These are phyloP conservation scores for Ustilago trichophora DNA, from an alignment of 1,284 basidiomycete genomes.

Conservation along the genomic window DNA sequence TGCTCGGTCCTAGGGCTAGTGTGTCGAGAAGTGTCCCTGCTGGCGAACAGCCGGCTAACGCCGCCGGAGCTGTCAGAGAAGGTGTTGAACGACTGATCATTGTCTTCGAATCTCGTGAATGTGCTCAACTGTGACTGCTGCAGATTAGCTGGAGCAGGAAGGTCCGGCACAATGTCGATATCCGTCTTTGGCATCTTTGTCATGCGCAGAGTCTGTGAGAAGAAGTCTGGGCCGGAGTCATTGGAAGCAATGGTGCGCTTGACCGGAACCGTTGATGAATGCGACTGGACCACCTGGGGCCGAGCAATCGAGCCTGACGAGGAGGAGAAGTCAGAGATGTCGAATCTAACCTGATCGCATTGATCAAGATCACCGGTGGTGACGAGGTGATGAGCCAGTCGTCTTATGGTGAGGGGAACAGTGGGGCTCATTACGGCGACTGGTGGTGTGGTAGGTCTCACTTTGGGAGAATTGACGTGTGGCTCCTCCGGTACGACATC, in stretches of 20 bases:
- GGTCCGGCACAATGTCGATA: too few species aligned
- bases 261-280: neutral
- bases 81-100: too few species aligned
- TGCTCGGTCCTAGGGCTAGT: too few species aligned
- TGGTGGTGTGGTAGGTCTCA: too few species aligned
- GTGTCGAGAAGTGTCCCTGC: too few species aligned
- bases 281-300: too few species aligned
- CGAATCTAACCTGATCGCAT: neutral
- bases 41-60: too few species aligned
- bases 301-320: neutral
- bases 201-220: neutral
- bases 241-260: neutral
- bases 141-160: too few species aligned
- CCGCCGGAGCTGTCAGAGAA: too few species aligned
- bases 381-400: slow-evolving; percentile 1
- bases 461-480: neutral
- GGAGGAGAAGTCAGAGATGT: neutral
- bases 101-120: too few species aligned
- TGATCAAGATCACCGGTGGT: neutral
- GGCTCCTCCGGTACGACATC: neutral
- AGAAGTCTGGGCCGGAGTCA: neutral
- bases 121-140: too few species aligned
- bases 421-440: neutral
- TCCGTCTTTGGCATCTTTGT: neutral
- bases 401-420: slow-evolving; percentile 1